phyloP scores from a whole-genome alignment of 1,284 basidiomycete species.

The Naganishia albida region DNA sequence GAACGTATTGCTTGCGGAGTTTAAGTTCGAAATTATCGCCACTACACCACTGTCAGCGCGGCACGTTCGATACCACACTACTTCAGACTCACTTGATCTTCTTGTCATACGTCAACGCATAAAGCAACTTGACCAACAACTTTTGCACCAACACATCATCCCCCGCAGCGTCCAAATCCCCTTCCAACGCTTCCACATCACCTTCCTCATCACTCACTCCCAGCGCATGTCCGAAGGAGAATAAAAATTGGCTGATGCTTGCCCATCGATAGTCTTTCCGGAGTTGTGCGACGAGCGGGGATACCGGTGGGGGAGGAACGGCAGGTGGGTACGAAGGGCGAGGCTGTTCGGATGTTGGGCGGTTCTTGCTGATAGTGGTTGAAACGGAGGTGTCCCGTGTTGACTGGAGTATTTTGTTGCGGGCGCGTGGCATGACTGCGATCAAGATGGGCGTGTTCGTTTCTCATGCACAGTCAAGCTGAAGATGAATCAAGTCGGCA shows the following conservation, averaged over 20 bases:
- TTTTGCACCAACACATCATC: slow-evolving; percentile 51
- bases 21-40: slow-evolving; percentile 49
- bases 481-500: too few relatives aligned
- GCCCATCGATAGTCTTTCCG: slow-evolving; percentile 54
- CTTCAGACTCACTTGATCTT: slow-evolving; percentile 54
- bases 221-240: slow-evolving; percentile 52
- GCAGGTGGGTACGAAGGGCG: slow-evolving; percentile 13
- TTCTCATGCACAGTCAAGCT: too few relatives aligned
- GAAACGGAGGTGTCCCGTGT: neutral
- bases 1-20: slow-evolving; percentile 51
- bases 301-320: slow-evolving; percentile 33
- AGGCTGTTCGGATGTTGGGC: neutral
- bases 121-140: slow-evolving; percentile 55
- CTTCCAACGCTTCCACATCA: slow-evolving; percentile 52
- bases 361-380: neutral
- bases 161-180: slow-evolving; percentile 56
- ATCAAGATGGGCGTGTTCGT: neutral
- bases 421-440: too few relatives aligned
- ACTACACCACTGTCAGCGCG: slow-evolving; percentile 33
- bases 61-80: neutral
- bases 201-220: slow-evolving; percentile 37
- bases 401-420: too few relatives aligned
- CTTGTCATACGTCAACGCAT: slow-evolving; percentile 57
- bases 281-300: slow-evolving; percentile 48
- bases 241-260: slow-evolving; percentile 52